phyloP scores from a whole-genome alignment of 2,329 filamentous ascomycete genomes.

The Colletotrichum paranaense region DNA sequence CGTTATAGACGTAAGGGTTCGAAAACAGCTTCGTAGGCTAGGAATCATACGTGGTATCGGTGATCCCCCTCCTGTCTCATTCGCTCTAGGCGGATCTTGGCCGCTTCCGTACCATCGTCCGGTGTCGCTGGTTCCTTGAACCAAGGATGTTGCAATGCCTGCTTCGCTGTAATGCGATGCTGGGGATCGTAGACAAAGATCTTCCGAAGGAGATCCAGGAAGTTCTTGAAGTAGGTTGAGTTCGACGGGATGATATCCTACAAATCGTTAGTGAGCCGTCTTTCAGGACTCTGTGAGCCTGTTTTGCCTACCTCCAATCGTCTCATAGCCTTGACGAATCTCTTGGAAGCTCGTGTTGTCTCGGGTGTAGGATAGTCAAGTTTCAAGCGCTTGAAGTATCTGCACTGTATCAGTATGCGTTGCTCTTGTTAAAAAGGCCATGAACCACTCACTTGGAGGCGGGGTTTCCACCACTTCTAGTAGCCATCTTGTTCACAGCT shows the following conservation, averaged over 20 bases:
- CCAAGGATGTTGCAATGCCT: slow-evolving; percentile 75
- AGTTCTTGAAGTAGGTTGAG: slow-evolving; percentile 69
- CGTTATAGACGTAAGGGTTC: slow-evolving; percentile 36
- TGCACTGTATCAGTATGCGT: slow-evolving; percentile 42
- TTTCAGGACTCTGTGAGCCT: neutral
- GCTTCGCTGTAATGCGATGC: slow-evolving; percentile 73
- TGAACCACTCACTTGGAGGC: slow-evolving; percentile 70
- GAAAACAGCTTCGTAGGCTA: slow-evolving; percentile 21
- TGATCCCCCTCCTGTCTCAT: slow-evolving; percentile 55
- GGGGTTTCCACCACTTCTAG: slow-evolving; percentile 67
- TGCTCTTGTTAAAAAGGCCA: neutral
- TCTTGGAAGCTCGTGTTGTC: slow-evolving; percentile 71
- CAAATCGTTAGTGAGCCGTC: slow-evolving; percentile 35
- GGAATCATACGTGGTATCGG: slow-evolving; percentile 32
- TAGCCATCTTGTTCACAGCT: slow-evolving; percentile 66
- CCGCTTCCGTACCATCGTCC: slow-evolving; percentile 76
- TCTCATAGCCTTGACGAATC: slow-evolving; percentile 81
- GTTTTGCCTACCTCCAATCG: slow-evolving; percentile 65
- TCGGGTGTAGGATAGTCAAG: slow-evolving; percentile 74
- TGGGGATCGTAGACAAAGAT: slow-evolving; percentile 77
- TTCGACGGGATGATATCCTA: slow-evolving; percentile 74
- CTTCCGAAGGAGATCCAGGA: slow-evolving; percentile 72
- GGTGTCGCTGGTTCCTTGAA: slow-evolving; percentile 72
- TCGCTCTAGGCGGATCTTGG: slow-evolving; percentile 69
- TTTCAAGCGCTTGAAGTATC: slow-evolving; percentile 74